Percentiles rank a stretch among this genome's conserved stretches.
phyloP scores from a whole-genome alignment of 768 basidiomycete genomes.

The Tylopilus balloui region DNA sequence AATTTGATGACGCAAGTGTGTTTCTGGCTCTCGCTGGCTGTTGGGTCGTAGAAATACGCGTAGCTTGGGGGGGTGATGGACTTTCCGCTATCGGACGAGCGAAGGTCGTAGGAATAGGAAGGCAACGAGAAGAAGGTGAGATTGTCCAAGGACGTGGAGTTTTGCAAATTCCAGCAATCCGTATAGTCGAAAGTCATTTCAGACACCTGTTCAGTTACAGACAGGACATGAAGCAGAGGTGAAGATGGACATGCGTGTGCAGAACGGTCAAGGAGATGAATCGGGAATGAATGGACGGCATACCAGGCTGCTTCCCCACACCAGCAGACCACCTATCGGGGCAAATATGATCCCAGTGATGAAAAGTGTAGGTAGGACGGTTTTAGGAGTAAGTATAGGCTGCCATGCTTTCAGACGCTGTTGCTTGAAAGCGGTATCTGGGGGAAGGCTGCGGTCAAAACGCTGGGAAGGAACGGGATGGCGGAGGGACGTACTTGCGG shows the following conservation, averaged over 20 bases:
- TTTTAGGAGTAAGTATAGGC: slow-evolving; percentile 97
- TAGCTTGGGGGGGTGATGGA: slow-evolving; percentile 58
- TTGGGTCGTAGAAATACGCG: slow-evolving; percentile 60
- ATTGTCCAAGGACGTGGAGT: slow-evolving; percentile 30
- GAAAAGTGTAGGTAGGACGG: slow-evolving; percentile 94
- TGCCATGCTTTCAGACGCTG: slow-evolving; percentile 99
- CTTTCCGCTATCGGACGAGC: slow-evolving; percentile 50
- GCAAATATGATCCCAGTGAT: slow-evolving; percentile 93
- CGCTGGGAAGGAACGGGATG: slow-evolving; percentile 3
- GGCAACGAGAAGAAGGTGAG: slow-evolving; percentile 53
- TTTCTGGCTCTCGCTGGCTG: slow-evolving; percentile 41
- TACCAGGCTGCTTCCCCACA: slow-evolving; percentile 81
- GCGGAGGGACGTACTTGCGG: slow-evolving; percentile 60
- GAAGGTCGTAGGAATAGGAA: slow-evolving; percentile 59
- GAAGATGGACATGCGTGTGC: background rate
- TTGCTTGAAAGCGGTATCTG: slow-evolving; percentile 98
- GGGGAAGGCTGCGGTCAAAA: slow-evolving; percentile 14
- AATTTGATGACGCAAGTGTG: slow-evolving; percentile 78
- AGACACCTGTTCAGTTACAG: slow-evolving; percentile 56
- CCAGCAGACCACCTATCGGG: slow-evolving; percentile 89
- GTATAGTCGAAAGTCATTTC: slow-evolving; percentile 97
- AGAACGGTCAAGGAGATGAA: slow-evolving; percentile 13
- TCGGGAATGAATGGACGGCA: slow-evolving; percentile 27
- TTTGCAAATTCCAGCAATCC: slow-evolving; percentile 66
- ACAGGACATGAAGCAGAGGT: background rate